Conservation (phyloP, 257 asterid genomes). For the Nicotiana attenuata region DNA sequence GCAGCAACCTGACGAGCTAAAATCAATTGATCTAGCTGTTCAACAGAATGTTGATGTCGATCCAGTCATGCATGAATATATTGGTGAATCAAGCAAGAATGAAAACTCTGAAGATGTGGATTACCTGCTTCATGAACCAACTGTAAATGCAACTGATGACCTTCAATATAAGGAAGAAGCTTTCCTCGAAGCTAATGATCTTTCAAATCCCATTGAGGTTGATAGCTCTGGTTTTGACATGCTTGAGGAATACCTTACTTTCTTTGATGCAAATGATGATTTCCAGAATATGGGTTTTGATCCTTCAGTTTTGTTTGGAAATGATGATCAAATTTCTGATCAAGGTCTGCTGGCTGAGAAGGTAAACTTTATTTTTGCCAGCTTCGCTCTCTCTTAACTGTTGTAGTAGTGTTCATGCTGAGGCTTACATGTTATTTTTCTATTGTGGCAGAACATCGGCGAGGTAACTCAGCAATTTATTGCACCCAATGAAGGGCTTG, state of each 20-base stretch:
- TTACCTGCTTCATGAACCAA: constrained; percentile 62
- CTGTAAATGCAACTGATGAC: constrained; percentile 35
- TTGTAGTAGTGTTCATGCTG: not conserved
- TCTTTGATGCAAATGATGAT: constrained; percentile 52
- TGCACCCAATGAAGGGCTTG: constrained; percentile 24
- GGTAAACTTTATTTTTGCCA: constrained; percentile 31
- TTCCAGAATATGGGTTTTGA: constrained; percentile 35
- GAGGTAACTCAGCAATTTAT: constrained; percentile 25
- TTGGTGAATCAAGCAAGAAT: constrained; percentile 63
- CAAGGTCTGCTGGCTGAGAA: constrained; percentile 22
- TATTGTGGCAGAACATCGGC: constrained; percentile 35
- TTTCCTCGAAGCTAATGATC: constrained; percentile 68
- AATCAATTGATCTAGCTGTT: constrained; percentile 34
- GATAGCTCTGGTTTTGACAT: constrained; percentile 41
- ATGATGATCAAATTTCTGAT: constrained; percentile 30
- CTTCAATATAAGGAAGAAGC: constrained; percentile 49
- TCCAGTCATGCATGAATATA: constrained; percentile 68
- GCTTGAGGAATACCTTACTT: constrained; percentile 63
- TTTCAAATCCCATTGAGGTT: constrained; percentile 41
- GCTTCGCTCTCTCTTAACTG: not conserved
- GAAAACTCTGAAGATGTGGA: constrained; percentile 37
- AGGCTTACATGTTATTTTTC: not conserved
- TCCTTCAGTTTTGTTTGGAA: constrained; percentile 35
- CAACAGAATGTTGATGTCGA: constrained; percentile 30
- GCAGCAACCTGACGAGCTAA: constrained; percentile 33